Base-by-base conservation (phyloP, 805 yeast genomes). In the Kodamaea restingae region DNA sequence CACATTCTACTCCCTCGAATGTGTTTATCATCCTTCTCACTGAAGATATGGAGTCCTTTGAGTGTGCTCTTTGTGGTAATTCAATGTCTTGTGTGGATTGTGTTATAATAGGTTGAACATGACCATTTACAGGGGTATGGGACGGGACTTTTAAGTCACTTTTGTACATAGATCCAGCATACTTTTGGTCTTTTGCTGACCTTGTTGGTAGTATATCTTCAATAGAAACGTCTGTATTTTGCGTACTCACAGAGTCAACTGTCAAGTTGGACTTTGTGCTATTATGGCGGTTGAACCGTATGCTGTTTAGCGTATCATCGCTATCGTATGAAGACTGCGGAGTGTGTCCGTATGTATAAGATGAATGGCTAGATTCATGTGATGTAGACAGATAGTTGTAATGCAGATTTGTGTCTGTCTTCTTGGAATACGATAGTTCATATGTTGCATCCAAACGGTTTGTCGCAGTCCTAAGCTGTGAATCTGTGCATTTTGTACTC, bases 221-320 rank as follows among this genome's bases (percentile, higher is more conserved):
- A 7, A 30, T 30, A 4, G 32, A 30, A 12, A 43, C 36, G 4
- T 33, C 42, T 4, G 49, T 42, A 22, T 32, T 15, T 15, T 26
- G 31, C 5, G 41, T 20, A 22, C 41, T 32, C 15, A 32, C 34
- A 7, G 44, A 35, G 22, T 39, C 36, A 6, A 35, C n/a, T 2
- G 49, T 45, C 29, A 28, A 15, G 17, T 38, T 38, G 7, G 48
- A 45, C 32, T 39, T 40, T 10, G 49, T 42, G 15, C 49, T 45
- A 27, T 42, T 42, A 27, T 32, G 28, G 15, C 41, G 29, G 18
- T 38, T 17, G 21, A 30, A 30, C 5, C 21, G 31, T 20, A 37
- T 37, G 26, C 41, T 45, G 9, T 42, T 36, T 10, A 31, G 32
- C 14, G 40, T 40, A 11, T 18, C 29, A 15, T 35, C 42, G 25